Evolutionary conservation across 2,329 filamentous ascomycete genomes (phyloP).

Genomic region (Amylocarpus encephaloides): DNA sequence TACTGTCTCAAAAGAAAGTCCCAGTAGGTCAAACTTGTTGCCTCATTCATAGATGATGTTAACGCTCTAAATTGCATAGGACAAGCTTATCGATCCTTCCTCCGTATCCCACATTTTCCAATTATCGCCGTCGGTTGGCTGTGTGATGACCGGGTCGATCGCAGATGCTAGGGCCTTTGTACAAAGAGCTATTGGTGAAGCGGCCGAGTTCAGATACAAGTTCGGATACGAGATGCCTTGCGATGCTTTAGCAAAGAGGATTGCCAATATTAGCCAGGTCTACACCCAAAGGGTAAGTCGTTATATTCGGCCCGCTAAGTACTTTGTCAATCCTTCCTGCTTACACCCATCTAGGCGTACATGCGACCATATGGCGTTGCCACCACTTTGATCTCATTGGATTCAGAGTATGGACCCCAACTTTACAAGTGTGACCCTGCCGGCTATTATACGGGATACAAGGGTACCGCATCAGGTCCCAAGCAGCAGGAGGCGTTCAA

Average conservation of each 20-base stretch:
- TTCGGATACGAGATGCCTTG: constrained; percentile 99
- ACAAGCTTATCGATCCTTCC: constrained; percentile 96
- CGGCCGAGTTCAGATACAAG: constrained; percentile 97
- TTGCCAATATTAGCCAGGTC: constrained; percentile 98
- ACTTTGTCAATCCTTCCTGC: constrained; percentile 15
- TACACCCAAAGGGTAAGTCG: constrained; percentile 85
- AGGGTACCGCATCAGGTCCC: constrained; percentile 91
- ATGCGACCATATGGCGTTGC: constrained; percentile 97
- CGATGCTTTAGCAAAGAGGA: constrained; percentile 89
- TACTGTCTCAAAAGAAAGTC: constrained; percentile 98
- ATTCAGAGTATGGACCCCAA: constrained; percentile 86
- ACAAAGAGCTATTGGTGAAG: constrained; percentile 87
- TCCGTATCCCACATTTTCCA: constrained; percentile 98
- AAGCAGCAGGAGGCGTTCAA: constrained; percentile 99
- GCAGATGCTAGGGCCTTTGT: constrained; percentile 93
- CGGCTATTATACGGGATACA: constrained; percentile 97
- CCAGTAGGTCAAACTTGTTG: constrained; percentile 58
- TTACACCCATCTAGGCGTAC: constrained; percentile 59
- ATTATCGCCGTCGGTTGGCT: constrained; percentile 91
- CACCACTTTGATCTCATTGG: constrained; percentile 88
- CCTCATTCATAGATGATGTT: constrained; percentile 14
- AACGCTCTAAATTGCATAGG: constrained; percentile 46
- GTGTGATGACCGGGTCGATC: constrained; percentile 98
- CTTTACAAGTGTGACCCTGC: constrained; percentile 98
- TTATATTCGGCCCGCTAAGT: constrained; percentile 30